Evolutionary conservation across 805 yeast species (phyloP), one percentile per base, ranked within the genome.

Genomic region (Starmerella vaccinii): DNA sequence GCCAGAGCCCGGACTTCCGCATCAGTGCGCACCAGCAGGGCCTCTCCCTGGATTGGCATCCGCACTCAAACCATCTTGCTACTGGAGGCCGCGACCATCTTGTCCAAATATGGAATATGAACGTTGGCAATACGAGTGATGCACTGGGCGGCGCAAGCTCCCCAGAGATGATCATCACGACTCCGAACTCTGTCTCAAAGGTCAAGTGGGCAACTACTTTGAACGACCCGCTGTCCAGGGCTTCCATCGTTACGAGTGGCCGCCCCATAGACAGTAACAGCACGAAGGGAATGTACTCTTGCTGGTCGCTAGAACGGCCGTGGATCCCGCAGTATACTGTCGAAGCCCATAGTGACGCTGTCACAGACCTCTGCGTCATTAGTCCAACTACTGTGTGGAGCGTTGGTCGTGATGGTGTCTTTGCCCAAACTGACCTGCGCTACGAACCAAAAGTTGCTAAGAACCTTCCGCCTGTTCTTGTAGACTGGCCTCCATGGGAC

Each of bases 61-160:
- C 94, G 0, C 81, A 79, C 34, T 64, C 74, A 33, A 95, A 89
- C 55, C 84, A 81, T 59, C 76, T 92, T 19, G 81, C 82, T 5
- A 85, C 95, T 19, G 97, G 97, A 15, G 98, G 98, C 7, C 74
- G 97, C 59, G 98, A 92, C 66, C 82, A 83, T 48, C 81, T 80
- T 57, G 71, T 84, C 32, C 86, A 84, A 54, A 78, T 84, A 3
- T 86, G 94, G 90, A 82, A 76, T 59, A 68, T 78, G 74, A 62
- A 65, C 10, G 58, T 68, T 1, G 74, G 68, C 19, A 61, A 42
- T 30, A 9, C 46, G 18, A 13, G 49, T 2, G 55, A 52, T 29
- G 18, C 45, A 30, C 47, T 52, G 7, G 49, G 55, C 18, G 63
- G 75, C 12, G 59, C 53, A 50, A 73, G 68, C 3, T 95, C 97